Conservation (phyloP, 768 basidiomycete species). For the Mycena metata region DNA sequence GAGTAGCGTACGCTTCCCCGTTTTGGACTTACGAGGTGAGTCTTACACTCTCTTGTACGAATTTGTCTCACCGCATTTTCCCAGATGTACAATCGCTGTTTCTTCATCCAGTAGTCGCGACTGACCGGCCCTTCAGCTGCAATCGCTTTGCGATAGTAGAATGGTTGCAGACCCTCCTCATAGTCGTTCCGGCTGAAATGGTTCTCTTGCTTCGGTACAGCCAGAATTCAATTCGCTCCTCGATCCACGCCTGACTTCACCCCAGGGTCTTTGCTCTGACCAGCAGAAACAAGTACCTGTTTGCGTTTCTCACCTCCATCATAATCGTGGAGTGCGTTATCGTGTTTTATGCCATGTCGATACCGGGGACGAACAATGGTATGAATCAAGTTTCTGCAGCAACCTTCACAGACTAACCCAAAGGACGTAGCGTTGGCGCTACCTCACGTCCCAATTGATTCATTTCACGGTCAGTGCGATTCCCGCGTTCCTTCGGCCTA, state of each 20-base stretch:
- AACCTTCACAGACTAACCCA: not conserved
- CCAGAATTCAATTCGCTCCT: not conserved
- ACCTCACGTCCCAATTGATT: constrained; percentile 36
- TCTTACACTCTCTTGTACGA: not conserved
- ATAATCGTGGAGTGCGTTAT: constrained; percentile 42
- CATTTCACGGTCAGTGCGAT: constrained; percentile 33
- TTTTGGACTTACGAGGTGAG: constrained; percentile 44
- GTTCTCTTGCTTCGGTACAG: constrained; percentile 45
- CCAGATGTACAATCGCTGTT: constrained; percentile 34
- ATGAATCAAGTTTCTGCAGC: not conserved
- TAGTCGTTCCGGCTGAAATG: constrained; percentile 45
- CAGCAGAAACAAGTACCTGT: constrained; percentile 32
- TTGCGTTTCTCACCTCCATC: constrained; percentile 37
- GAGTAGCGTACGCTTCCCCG: constrained; percentile 43
- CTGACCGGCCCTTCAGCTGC: constrained; percentile 36
- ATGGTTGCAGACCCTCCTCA: constrained; percentile 46
- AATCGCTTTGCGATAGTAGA: constrained; percentile 48
- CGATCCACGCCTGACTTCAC: not conserved
- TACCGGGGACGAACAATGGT: constrained; percentile 44
- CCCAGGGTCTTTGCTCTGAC: constrained; percentile 42
- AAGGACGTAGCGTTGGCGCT: constrained; percentile 25
- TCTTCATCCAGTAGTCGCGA: not conserved
- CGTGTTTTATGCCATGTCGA: constrained; percentile 47
- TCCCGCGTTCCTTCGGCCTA: not conserved
- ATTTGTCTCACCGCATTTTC: not conserved